phyloP scores from a whole-genome alignment of 352 stramenopile genomes.

The Albugo laibachii region DNA sequence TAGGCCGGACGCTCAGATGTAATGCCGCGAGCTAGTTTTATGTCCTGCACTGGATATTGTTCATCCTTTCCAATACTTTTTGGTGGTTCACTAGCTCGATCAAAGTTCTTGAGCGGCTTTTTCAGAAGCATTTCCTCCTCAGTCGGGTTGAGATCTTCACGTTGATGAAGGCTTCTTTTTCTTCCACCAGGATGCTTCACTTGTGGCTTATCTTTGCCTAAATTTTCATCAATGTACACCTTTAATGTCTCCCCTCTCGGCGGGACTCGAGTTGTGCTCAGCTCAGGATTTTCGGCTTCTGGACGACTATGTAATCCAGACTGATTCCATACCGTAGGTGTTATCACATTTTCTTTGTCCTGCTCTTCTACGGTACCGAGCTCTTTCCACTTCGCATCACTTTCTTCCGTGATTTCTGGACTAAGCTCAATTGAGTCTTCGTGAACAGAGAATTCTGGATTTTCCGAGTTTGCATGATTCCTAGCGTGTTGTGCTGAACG shows the following conservation, averaged over 20 bases:
- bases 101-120: slow-evolving; percentile 65
- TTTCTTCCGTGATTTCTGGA: neutral
- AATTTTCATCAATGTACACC: slow-evolving; percentile 68
- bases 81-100: too few relatives aligned
- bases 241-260: slow-evolving; percentile 4
- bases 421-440: neutral
- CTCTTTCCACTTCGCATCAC: slow-evolving; percentile 39
- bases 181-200: too few relatives aligned
- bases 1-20: slow-evolving; percentile 18
- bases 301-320: neutral
- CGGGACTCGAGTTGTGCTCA: too few relatives aligned
- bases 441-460: neutral
- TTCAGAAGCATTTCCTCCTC: slow-evolving; percentile 57
- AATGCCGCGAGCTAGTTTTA: slow-evolving; percentile 2
- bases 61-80: slow-evolving; percentile 3
- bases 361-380: slow-evolving; percentile 39
- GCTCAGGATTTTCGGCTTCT: neutral
- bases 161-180: slow-evolving; percentile 34
- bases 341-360: slow-evolving; percentile 63
- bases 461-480: neutral
- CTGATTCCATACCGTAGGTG: slow-evolving; percentile 28
- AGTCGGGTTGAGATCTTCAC: slow-evolving; percentile 36
- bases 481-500: neutral
- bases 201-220: slow-evolving; percentile 1
- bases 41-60: slow-evolving; percentile 1